Evolutionary conservation across 2,329 filamentous ascomycete species (phyloP), one percentile per base, ranked within the genome.

Genomic region (Mycosphaerella sp.): DNA sequence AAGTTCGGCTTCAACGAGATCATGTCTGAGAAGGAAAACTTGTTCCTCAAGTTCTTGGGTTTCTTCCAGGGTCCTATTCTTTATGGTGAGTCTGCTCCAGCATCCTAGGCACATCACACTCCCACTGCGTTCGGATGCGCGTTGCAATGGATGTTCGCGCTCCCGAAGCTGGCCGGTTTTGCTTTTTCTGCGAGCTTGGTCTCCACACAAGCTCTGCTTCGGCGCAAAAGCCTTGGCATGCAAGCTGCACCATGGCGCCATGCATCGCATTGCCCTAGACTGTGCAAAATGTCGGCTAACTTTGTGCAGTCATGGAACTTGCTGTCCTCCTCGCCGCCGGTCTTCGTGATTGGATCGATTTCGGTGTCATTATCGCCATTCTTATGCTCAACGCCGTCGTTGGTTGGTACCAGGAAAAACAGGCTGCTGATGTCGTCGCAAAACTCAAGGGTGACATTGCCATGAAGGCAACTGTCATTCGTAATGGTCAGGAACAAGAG

Each of bases 321-420:
- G 85, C 85, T 74, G 85, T 86, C 66, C 73, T 87, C 50, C 77
- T 89, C 65, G 84, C 85, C 64, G 83, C 83, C 68, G 85, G 85
- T 80, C 82, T 89, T 60, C 78, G 80, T 69, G 84, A 87, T 73
- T 89, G 85, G 85, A 79, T 87, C 61, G 85, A 89, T 75, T 80
- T 88, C 63, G 85, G 84, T 79, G 84, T 89, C 70, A 89, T 89
- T 70, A 81, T 84, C 65, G 85, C 80, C 76, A 89, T 89, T 72
- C 75, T 89, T 53, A 64, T 84, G 68, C 82, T 89, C 59, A 89
- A 89, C 75, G 85, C 85, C 61, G 74, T 84, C 60, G 85, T 88
- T 70, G 85, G 85, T 76, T 89, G 85, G 81, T 88, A 89, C 72
- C 85, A 88, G 71, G 85, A 89, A 74, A 89, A 89, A 76, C 85